Evolutionary conservation across 2,329 filamentous ascomycete species (phyloP).

Genomic region (Chaetomiaceae sp.): DNA sequence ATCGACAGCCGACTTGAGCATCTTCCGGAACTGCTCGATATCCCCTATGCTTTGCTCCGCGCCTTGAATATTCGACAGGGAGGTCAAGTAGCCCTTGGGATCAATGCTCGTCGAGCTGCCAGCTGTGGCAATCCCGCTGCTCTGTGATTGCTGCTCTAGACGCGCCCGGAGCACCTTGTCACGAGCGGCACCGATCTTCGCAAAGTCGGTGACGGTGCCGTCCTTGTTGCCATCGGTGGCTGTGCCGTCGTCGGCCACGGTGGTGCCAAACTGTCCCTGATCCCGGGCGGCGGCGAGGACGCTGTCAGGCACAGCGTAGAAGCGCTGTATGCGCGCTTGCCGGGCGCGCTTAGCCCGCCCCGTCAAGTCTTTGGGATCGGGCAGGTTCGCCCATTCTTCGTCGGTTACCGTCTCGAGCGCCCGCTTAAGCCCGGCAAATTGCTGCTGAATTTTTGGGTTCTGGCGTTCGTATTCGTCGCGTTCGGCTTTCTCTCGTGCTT

Average conservation of each 20-base stretch:
- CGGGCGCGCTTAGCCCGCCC: conserved; percentile 85
- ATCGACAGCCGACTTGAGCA: conserved; percentile 95
- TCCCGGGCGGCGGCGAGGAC: conserved; percentile 83
- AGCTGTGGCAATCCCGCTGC: conserved; percentile 58
- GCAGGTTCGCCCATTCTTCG: conserved; percentile 93
- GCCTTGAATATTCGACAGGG: conserved; percentile 72
- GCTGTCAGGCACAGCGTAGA: conserved; percentile 95
- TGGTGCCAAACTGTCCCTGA: conserved; percentile 75
- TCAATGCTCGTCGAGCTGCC: conserved; percentile 90
- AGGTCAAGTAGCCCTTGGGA: conserved; percentile 92
- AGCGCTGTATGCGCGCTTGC: conserved; percentile 74
- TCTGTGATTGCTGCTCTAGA: conserved; percentile 79
- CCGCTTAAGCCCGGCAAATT: conserved; percentile 93
- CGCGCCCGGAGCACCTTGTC: conserved; percentile 95
- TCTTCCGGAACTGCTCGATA: conserved; percentile 83
- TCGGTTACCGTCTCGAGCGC: conserved; percentile 82
- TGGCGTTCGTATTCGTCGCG: conserved; percentile 92
- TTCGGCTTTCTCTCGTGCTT: conserved; percentile 88
- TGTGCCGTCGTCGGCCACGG: conserved; percentile 72
- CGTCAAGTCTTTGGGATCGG: conserved; percentile 93
- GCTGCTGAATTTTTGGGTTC: conserved; percentile 96
- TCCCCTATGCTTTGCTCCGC: conserved; percentile 87
- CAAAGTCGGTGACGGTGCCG: conserved; percentile 96
- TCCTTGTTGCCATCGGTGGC: conserved; percentile 52
- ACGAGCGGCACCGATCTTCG: conserved; percentile 90